Evolutionary conservation across 1,284 basidiomycete genomes (phyloP).

Genomic region (Serendipita sp.): DNA sequence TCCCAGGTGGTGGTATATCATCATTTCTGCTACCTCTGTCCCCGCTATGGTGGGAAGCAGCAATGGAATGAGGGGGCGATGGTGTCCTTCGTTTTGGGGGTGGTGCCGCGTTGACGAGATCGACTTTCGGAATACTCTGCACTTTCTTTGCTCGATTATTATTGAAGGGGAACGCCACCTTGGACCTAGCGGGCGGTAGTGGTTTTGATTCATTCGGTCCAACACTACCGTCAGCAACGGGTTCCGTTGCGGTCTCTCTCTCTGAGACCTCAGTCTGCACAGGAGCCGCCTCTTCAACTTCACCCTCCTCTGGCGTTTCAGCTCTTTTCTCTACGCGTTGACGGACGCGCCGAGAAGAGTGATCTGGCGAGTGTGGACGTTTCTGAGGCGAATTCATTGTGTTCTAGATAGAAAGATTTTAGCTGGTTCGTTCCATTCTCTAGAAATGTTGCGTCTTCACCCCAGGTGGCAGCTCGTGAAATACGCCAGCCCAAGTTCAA

Average conservation of each 20-base stretch:
- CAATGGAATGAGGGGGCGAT: background rate
- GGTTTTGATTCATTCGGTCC: background rate
- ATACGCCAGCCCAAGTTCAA: too few species aligned
- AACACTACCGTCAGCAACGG: background rate
- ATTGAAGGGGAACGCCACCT: slow-evolving; percentile 3
- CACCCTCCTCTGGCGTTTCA: background rate
- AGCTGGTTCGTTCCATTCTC: too few species aligned
- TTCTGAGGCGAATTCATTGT: background rate
- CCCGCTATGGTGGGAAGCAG: background rate
- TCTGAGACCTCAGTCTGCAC: background rate
- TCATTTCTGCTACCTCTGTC: too few species aligned
- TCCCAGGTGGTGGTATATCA: background rate
- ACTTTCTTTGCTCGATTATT: background rate
- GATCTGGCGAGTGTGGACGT: slow-evolving; percentile 1
- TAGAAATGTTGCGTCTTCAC: too few species aligned
- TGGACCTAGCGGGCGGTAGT: background rate
- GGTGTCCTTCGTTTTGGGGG: background rate
- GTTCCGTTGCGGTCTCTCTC: background rate
- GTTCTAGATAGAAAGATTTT: background rate
- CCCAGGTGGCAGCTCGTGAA: too few species aligned
- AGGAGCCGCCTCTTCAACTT: background rate
- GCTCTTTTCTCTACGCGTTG: background rate
- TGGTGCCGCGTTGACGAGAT: background rate
- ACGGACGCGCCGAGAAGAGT: background rate
- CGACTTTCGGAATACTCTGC: background rate